Base-by-base conservation (phyloP, 1,284 basidiomycete genomes). In the Chiua sp. region DNA sequence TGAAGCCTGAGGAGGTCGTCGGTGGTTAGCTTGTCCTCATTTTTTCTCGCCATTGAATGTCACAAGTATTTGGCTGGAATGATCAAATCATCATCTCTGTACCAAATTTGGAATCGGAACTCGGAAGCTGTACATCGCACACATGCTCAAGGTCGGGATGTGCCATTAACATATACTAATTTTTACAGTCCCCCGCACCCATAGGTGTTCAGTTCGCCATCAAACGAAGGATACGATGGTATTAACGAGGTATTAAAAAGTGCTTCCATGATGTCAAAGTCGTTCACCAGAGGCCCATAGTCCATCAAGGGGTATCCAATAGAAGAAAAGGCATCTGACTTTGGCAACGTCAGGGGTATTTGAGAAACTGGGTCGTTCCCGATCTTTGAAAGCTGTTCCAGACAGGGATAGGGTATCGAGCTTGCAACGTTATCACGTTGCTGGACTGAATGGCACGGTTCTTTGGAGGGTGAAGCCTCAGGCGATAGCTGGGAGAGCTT, bases 1-100 rank as follows among this genome's bases (percentile, higher is more conserved):
- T 74, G 73, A 32, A 69, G 26, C 51, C 55, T 73, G 44, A 76
- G 70, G 23, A 77, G 63, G 20, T 76, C 73, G 46, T 76, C 75
- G 1, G 57, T 57, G 47, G 77, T 78, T 35, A 79, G 52, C 3
- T 63, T 59, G 62, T 68, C 70, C 30, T 74, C 71, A 64, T 77
- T 79, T 59, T 57, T 64, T 64, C 66, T 66, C 30, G 58, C 33
- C 66, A 67, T 67, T 26, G 44, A 23, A 48, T n/a, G 42, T 42
- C 39, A 42, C 12, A 44, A 44, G 22, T 11, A 12, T 32, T 10
- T 6, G 10, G 30, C 16, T 20, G 37, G 16, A 7, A 7, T 39
- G 37, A 20, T 39, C 16, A 39, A 39, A 39, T 39, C 37, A 39
- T n/a, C 18, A 7, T 39, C 37, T 18, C 7, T 20, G 7, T 7